Base-by-base conservation (phyloP, 2,329 filamentous ascomycete species). In the Monilinia aucupariae region DNA sequence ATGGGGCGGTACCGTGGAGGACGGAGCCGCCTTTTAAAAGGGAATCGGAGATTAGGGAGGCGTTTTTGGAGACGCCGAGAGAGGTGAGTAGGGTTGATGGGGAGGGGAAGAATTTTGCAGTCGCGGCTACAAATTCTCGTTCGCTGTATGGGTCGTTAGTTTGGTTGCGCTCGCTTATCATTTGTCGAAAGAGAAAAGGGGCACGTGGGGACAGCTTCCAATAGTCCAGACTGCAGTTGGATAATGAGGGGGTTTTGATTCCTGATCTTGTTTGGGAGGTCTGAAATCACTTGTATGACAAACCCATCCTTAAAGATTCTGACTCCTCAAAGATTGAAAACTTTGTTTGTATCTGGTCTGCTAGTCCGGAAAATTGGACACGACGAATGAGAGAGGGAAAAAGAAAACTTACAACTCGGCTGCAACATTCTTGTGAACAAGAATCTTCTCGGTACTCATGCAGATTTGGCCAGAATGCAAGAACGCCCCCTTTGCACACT, bases 361-460 rank as follows among this genome's bases (percentile, higher is more conserved):
- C 34, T 3, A 37, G 34, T 37, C 34, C 34, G 17, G 4, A 41
- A 54, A 39, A 41, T 20, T 22, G n/a, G 34, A 37, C 4, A 27
- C 12, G 8, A 3, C 1, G 45, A 10, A 22, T 4, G 2, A 9
- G 4, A 37, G 45, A 10, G 48, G 20, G 27, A 45, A 53, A n/a
- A 5, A 12, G 25, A 43, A 32, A 45, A 55, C 66, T 55, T 78
- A 77, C 64, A 86, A 85, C n/a, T 75, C 72, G 1, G 71, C 72
- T 10, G 71, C 74, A 49, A 85, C 67, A 27, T 75, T 74, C 64
- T 78, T 76, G 73, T 85, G 82, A 4, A 86, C 80, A 10, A 86
- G 70, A 39, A 94, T 87, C 34, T 86, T 83, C 76, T 96, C 91
- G 0, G 91, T 94, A 22, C 83, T 82, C 90, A 96, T 94, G 80